Evolutionary conservation across 2,329 filamentous ascomycete genomes (phyloP), one percentile per base, ranked within the genome.

Genomic region (Colletotrichum salicis): DNA sequence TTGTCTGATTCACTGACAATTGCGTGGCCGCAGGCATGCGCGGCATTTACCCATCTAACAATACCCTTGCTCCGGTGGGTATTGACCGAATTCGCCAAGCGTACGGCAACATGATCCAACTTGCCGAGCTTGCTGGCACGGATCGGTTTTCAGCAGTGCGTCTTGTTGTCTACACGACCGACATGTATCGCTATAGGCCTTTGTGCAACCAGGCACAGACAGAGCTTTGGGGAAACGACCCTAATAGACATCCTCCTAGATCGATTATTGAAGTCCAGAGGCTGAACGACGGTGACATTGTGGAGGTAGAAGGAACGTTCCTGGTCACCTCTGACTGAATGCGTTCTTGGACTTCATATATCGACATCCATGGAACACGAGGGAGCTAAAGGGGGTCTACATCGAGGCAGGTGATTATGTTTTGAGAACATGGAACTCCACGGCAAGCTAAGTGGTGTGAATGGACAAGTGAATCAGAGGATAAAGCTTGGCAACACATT

Each of bases 131-230:
- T 75, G 76, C 72, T 3, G 79, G 78, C 19, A 54, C 56, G 1
- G 76, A 80, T 12, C 66, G 78, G 13, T 71, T 59, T 5, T 73
- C 74, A 19, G 74, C 74, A 52, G 65, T 74, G 4, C 73, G 76
- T 4, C 55, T 80, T 1, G 76, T 79, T 1, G 78, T 80, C 13
- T 80, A 80, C 62, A 76, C 77, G 5, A 80, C 78, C 1, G 80
- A 81, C 52, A 80, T 82, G 79, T 79, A 77, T 62, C 73, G 77
- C 4, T 81, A 79, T 51, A 71, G 80, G 27, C 80, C 79, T 19
- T 64, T 81, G 71, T 77, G 76, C 54, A 81, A 81, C 57, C 73
- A 77, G 48, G 77, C 76, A 4, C 79, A 80, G 57, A 61, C 77
- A 6, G 78, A 80, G 67, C 59, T 80, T 1, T 81, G 78, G 80